Evolutionary conservation across 495 filamentous ascomycete species (phyloP).

Genomic region (Hamigera avellanea): DNA sequence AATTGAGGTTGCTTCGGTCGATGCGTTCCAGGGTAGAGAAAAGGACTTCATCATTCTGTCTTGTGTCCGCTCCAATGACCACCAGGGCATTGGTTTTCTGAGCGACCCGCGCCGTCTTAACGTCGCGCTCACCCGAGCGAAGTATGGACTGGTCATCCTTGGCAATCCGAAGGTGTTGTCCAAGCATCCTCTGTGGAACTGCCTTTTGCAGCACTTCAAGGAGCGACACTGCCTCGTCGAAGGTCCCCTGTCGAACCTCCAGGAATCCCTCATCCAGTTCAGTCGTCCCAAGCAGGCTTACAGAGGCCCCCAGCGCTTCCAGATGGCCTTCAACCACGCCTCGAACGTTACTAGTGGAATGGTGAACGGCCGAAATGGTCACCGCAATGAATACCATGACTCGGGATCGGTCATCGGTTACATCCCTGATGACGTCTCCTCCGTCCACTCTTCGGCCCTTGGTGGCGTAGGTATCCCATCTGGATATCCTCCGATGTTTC

Average conservation of each 20-base stretch:
- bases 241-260: conserved; percentile 90
- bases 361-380: conserved; percentile 38
- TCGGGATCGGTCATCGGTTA: conserved; percentile 82
- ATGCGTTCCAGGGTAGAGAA: conserved; percentile 97
- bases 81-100: conserved; percentile 98
- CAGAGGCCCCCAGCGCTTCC: conserved; percentile 80
- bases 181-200: conserved; percentile 98
- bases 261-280: conserved; percentile 91
- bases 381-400: conserved; percentile 66
- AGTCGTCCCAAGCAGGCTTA: conserved; percentile 86
- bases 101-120: conserved; percentile 97
- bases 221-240: conserved; percentile 94
- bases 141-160: conserved; percentile 90
- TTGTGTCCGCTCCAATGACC: conserved; percentile 96
- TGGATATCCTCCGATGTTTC: conserved; percentile 91
- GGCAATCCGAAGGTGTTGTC: conserved; percentile 97
- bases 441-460: conserved; percentile 83
- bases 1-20: conserved; percentile 95
- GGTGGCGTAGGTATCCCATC: conserved; percentile 70
- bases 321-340: conserved; percentile 67
- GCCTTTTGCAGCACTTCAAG: conserved; percentile 93
- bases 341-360: conserved; percentile 40
- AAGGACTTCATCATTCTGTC: conserved; percentile 99
- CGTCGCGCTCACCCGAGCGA: conserved; percentile 94
- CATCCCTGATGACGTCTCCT: conserved; percentile 95